A percentile compares a stretch with the other conserved stretches of the same genome.
phyloP scores from a whole-genome alignment of 768 basidiomycete species.

The Fibroporia radiculosa region DNA sequence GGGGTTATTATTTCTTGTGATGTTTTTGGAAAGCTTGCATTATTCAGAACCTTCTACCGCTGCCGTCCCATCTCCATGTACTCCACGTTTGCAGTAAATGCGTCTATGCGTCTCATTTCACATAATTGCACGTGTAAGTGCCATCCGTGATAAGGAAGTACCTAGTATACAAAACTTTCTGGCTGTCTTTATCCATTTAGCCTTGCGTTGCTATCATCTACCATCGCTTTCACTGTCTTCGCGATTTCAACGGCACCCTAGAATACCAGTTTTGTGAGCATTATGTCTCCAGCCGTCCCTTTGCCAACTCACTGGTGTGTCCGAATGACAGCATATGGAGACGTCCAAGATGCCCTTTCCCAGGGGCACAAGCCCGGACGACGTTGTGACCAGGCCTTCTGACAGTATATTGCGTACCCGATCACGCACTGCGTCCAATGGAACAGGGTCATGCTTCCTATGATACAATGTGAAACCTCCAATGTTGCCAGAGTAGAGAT shows the following conservation, averaged over 20 bases:
- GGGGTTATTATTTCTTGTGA: no score
- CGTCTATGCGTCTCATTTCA: no score
- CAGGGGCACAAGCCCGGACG: conserved; percentile 36
- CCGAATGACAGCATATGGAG: conserved; percentile 60
- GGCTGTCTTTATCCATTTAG: no score
- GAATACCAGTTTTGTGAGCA: no score
- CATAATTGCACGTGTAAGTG: no score
- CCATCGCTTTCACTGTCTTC: conserved; percentile 41
- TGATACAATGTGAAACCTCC: conserved; percentile 22
- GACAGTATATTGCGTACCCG: conserved; percentile 40
- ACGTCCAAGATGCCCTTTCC: conserved; percentile 39
- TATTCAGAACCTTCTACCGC: no score
- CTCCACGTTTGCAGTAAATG: no score
- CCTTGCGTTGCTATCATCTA: conserved; percentile 43
- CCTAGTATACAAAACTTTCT: no score
- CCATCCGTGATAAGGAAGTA: no score
- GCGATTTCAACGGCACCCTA: conserved; percentile 50
- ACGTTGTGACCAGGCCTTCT: conserved; percentile 40
- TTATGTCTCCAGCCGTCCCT: no score
- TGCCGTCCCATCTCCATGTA: no score
- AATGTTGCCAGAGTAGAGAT: conserved; percentile 12
- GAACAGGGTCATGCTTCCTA: conserved; percentile 45
- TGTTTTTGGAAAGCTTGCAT: no score
- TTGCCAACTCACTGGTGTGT: conserved; percentile 49
- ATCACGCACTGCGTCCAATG: conserved; percentile 31